Percentiles rank a stretch among this genome's conserved stretches.
Conservation (phyloP, 2,329 filamentous ascomycete genomes). For the Stagonosporopsis chrysanthemi region DNA sequence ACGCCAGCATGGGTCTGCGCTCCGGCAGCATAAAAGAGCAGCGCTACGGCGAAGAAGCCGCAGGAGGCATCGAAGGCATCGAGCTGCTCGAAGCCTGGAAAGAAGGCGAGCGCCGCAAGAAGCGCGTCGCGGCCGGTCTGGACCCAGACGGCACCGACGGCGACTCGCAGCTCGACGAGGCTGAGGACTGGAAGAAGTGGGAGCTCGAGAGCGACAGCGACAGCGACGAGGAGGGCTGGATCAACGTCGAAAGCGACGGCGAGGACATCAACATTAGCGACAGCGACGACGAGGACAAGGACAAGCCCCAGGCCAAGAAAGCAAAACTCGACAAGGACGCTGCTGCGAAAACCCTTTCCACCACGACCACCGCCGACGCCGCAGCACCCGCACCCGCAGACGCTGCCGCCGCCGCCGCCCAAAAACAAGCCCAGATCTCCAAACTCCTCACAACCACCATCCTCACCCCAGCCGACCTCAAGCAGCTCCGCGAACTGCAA, state of each 20-base stretch:
- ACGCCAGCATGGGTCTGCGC: conserved; percentile 82
- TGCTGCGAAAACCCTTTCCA: conserved; percentile 44
- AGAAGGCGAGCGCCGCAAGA: conserved; percentile 82
- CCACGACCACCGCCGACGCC: conserved; percentile 12
- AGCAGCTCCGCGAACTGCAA: conserved; percentile 89
- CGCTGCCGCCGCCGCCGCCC: conserved; percentile 39
- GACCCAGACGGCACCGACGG: conserved; percentile 66
- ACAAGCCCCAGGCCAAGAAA: conserved; percentile 62
- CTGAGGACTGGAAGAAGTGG: conserved; percentile 64
- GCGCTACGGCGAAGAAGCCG: conserved; percentile 82
- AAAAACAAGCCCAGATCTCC: conserved; percentile 39
- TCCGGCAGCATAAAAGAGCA: conserved; percentile 77
- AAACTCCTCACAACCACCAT: conserved; percentile 92
- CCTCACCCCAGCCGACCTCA: conserved; percentile 93
- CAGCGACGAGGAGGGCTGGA: conserved; percentile 84
- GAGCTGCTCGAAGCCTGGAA: conserved; percentile 94
- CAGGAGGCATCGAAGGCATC: conserved; percentile 89
- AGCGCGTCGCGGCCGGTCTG: conserved; percentile 72
- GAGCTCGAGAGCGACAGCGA: conserved; percentile 65
- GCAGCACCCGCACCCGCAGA: conserved; percentile 45
- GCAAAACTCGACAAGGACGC: conserved; percentile 60
- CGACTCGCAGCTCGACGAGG: conserved; percentile 67
- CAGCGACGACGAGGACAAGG: conserved; percentile 71
- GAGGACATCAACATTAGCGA: conserved; percentile 77
- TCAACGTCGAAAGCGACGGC: conserved; percentile 83